These are phyloP conservation scores for Pleurotus giganteus DNA, from an alignment of 768 basidiomycete species.

Conservation along the genomic window DNA sequence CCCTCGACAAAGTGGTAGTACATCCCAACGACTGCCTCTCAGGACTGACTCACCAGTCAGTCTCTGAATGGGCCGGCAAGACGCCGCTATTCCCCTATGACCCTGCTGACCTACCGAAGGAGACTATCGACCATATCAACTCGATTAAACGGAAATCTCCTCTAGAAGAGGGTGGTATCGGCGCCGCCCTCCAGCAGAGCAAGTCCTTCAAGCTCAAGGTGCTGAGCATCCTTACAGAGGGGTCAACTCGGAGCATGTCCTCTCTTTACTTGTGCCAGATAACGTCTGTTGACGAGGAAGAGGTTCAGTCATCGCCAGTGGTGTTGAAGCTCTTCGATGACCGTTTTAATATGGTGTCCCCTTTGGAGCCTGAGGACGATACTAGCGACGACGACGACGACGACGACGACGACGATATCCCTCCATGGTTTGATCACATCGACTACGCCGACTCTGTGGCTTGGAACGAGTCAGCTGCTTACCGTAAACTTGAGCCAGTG, in stretches of 20 bases:
- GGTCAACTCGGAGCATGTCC: not conserved
- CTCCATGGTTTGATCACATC: conserved; percentile 5
- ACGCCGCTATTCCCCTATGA: not conserved
- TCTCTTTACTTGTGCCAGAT: conserved; percentile 12
- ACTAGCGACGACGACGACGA: conserved; percentile 13
- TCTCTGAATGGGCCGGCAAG: too few relatives aligned
- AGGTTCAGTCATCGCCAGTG: conserved; percentile 13
- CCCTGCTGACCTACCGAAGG: not conserved
- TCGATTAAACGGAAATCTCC: not conserved
- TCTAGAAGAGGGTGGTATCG: not conserved
- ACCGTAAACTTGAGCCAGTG: conserved; percentile 20
- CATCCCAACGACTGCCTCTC: not conserved
- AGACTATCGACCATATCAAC: not conserved
- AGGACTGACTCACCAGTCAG: not conserved
- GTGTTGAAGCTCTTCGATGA: conserved; percentile 22
- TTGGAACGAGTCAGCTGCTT: conserved; percentile 19
- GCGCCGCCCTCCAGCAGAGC: not conserved
- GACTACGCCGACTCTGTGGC: conserved; percentile 17
- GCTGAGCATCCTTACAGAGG: not conserved
- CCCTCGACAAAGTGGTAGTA: not conserved
- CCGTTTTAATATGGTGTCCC: conserved; percentile 16
- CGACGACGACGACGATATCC: not conserved
- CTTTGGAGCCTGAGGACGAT: too few relatives aligned
- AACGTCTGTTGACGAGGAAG: conserved; percentile 17
- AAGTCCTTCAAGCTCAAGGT: not conserved